Conservation (phyloP, 2,329 filamentous ascomycete genomes). For the Graphilbum sp. region DNA sequence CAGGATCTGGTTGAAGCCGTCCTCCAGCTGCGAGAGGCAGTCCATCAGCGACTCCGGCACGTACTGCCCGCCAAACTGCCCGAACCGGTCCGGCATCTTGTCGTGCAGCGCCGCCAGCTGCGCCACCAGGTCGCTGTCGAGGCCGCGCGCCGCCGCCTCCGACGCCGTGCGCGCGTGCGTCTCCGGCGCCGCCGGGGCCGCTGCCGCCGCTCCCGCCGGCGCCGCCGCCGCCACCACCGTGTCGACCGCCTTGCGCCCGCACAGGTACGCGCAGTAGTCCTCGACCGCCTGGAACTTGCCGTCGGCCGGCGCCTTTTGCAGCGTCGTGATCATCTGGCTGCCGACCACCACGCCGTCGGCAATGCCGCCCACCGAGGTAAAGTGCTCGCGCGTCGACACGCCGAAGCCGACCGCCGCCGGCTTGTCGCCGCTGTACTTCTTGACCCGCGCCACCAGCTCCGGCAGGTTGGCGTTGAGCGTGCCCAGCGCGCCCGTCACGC, state of each 20-base stretch:
- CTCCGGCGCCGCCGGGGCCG: slow-evolving; percentile 43
- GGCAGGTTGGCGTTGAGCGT: slow-evolving; percentile 69
- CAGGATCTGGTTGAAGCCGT: slow-evolving; percentile 74
- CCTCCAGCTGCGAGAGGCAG: slow-evolving; percentile 78
- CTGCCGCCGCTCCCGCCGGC: slow-evolving; percentile 44
- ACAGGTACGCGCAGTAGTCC: slow-evolving; percentile 65
- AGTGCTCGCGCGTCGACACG: slow-evolving; percentile 90
- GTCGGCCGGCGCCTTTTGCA: slow-evolving; percentile 47
- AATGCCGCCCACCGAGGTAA: slow-evolving; percentile 64
- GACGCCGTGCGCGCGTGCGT: slow-evolving; percentile 28
- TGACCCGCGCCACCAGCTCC: slow-evolving; percentile 67
- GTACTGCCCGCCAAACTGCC: slow-evolving; percentile 93
- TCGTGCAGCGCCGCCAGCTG: slow-evolving; percentile 72
- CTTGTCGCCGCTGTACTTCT: slow-evolving; percentile 79
- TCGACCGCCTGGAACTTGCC: slow-evolving; percentile 49
- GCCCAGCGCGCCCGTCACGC: slow-evolving; percentile 82
- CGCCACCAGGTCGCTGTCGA: slow-evolving; percentile 51
- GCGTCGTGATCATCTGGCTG: slow-evolving; percentile 77
- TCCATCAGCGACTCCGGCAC: slow-evolving; percentile 98
- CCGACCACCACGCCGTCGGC: slow-evolving; percentile 94
- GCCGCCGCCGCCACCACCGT: too few species aligned
- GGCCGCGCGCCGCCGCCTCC: slow-evolving; percentile 24
- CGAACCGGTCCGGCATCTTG: slow-evolving; percentile 72
- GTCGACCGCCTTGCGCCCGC: slow-evolving; percentile 31
- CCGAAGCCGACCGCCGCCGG: slow-evolving; percentile 91